phyloP scores from a whole-genome alignment of 2,329 filamentous ascomycete genomes.

The Fusarium sp. region DNA sequence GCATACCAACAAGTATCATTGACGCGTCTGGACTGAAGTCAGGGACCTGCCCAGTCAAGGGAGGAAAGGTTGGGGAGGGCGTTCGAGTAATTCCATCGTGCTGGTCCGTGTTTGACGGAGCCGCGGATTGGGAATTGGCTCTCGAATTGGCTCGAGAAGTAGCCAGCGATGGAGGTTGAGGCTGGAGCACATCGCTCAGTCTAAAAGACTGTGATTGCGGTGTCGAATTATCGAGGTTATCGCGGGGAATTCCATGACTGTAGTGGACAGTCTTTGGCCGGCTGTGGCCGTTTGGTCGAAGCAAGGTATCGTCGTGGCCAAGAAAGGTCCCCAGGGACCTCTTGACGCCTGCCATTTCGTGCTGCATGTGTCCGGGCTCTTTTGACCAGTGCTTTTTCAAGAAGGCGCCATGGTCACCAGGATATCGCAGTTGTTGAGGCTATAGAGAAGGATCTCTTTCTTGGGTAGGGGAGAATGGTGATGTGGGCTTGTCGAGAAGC shows the following conservation, averaged over 20 bases:
- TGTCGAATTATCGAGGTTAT: conserved; percentile 23
- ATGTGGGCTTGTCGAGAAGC: conserved; percentile 4
- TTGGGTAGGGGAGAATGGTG: neutral
- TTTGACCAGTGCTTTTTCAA: conserved; percentile 31
- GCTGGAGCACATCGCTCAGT: conserved; percentile 9
- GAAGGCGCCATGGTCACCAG: conserved; percentile 22
- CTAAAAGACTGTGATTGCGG: conserved; percentile 20
- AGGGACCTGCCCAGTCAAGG: conserved; percentile 41
- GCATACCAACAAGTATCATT: conserved; percentile 75
- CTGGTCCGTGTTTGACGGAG: conserved; percentile 23
- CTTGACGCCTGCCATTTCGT: conserved; percentile 51
- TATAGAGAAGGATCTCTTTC: neutral
- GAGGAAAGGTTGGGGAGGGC: conserved; percentile 37
- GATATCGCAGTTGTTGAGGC: neutral
- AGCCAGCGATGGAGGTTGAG: conserved; percentile 8
- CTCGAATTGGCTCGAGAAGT: conserved; percentile 15
- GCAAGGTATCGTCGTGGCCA: conserved; percentile 39
- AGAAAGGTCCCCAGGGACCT: conserved; percentile 49
- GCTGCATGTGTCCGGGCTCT: conserved; percentile 15
- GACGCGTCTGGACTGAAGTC: conserved; percentile 69
- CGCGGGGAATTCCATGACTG: conserved; percentile 20
- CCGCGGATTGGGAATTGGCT: conserved; percentile 11
- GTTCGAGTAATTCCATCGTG: conserved; percentile 39
- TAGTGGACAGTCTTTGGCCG: conserved; percentile 17
- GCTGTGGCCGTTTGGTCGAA: conserved; percentile 25